Base-by-base conservation (phyloP, 352 stramenopile genomes). In the Saprolegnia diclina region DNA sequence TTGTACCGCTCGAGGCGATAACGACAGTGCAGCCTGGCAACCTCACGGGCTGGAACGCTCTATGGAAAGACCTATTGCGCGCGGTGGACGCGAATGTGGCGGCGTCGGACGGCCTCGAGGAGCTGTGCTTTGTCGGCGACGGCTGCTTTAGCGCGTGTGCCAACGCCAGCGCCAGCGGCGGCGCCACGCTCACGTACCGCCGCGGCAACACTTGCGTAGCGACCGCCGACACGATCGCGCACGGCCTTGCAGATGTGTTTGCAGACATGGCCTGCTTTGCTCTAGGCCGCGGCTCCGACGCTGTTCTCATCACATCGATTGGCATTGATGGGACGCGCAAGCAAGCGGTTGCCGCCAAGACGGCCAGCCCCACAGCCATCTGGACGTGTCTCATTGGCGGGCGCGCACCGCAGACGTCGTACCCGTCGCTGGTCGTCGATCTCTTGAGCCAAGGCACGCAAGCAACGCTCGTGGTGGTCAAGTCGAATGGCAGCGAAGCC, bases 121-220 rank as follows among this genome's bases (percentile, higher is more conserved):
- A 59, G 35, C 11, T 59, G 13, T 59, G 52, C 35, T 11, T 59
- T 10, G 52, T 59, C 35, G 52, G 52, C 35, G 52, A 59, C 35
- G 35, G 35, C 35, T 59, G 52, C 35, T 59, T 59, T 24, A 4
- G 1, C 10, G 24, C n/a, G 3, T 59, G 52, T 9, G 35, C 35
- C 24, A 59, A 59, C 35, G 52, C 24, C 1, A 59, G 52, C 19
- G 52, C 52, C 13, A 59, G 52, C 35, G 52, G 52, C 11, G 52
- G 52, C 13, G 11, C 13, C 2, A 59, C 52, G 24, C 35, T 59
- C 24, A 59, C 52, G 11, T 59, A 21, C 35, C 4, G 16, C 1
- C 52, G 52, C 3, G 52, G 52, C 35, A n/a, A n/a, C 13, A 24
- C 13, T 2, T 59, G 52, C 35, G 35, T 59, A 1, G 35, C 52